Base-by-base conservation (phyloP, 1,284 basidiomycete genomes). In the Moesziomyces aphidis region DNA sequence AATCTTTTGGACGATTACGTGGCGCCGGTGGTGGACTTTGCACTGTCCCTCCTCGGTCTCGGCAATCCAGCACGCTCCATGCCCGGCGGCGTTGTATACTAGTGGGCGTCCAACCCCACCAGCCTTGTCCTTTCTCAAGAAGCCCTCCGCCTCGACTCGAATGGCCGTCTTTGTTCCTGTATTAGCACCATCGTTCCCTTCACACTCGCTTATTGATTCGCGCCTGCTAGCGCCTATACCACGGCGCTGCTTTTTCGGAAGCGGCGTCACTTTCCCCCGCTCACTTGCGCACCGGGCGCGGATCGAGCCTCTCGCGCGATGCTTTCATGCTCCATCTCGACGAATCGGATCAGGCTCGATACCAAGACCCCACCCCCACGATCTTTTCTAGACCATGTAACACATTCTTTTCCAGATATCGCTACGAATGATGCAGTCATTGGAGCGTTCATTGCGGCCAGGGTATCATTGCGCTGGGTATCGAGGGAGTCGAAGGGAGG, bases 1-100 rank as follows among this genome's bases (percentile, higher is more conserved):
- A 73, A 68, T 58, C 68, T 73, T 36, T 39, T 62, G 1, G 71
- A 73, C 26, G 52, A 68, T 43, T 68, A 64, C 34, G n/a, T 73
- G 10, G 65, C 57, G 3, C 65, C 65, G 1, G 55, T 65, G 9
- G 17, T 73, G 24, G 71, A 59, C 21, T 31, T 51, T 5, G 6
- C 68, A 8, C 61, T 68, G 21, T 52, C 55, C 22, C 47, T 65
- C 17, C 17, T 69, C 26, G 65, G 71, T 17, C 26, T 46, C 9
- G 57, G 50, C 22, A 55, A 44, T n/a, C 48, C 58, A 5, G 48
- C 51, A 1, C 53, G 46, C n/a, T 47, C 57, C 21, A 34, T 39
- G 44, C 28, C 58, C 1, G 52, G 54, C 15, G 48, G 58, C 34
- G 46, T 69, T 23, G 58, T 64, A n/a, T 73, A 73, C 58, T 68